Base-by-base conservation (phyloP, 805 yeast genomes). In the Pichia sporocuriosa region DNA sequence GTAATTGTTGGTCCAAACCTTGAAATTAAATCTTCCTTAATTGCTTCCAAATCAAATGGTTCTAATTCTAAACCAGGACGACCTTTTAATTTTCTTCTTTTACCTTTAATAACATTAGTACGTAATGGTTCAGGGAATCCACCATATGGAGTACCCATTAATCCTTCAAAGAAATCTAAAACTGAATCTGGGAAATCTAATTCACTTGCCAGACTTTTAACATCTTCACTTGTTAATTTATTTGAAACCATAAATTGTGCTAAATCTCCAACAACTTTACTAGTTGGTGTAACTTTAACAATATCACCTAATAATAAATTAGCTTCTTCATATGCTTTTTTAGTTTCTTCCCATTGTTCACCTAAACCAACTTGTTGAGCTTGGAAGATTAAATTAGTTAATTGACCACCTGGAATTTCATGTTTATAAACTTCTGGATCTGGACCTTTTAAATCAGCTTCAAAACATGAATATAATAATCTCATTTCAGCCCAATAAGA, bases 51-150 rank as follows among this genome's bases (percentile, higher is more conserved):
- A 63, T 93, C 86, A 56, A 88, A 72, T 52, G 99, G 97, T 42
- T 79, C 75, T 61, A 93, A 72, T 56, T 79, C 79, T 61, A 90
- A 77, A 50, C 99, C 99, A 33, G 99, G 98, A 68, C 99, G 81
- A 53, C 72, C 69, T 48, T 79, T 77, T 66, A 93, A 77, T 68
- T 87, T 87, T 68, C 84, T 80, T 70, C 98, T 84, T 81, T 88
- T 88, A 63, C 89, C 94, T 57, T 80, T 79, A 59, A 93, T 78
- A 49, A 93, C 76, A 64, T 89, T 86, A 30, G 96, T 74, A 69
- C 99, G 81, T 66, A 93, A 73, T 30, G 99, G 98, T 69, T 93
- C 99, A 46, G 99, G 98, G 95, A 93, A 93, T 8, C 99, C 99
- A 53, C 98, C 99, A 62, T 86, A 87, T 59, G 99, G 99, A 53